These are phyloP conservation scores for Parachaetomium inaequale DNA, from an alignment of 495 filamentous ascomycete species.

Conservation along the genomic window DNA sequence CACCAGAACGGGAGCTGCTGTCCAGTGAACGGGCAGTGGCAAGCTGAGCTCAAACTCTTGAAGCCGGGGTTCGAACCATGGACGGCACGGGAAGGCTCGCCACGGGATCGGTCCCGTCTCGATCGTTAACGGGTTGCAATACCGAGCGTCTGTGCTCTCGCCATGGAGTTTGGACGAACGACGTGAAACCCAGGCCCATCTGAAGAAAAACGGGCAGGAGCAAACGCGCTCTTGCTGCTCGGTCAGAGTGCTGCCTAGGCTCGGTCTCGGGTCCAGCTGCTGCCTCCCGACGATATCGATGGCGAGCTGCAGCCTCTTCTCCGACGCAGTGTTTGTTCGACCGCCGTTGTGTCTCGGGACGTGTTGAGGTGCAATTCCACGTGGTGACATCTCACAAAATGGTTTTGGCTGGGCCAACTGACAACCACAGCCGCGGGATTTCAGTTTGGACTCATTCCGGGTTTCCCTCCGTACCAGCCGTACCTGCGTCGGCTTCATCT, in stretches of 20 bases:
- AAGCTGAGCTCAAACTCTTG: neutral
- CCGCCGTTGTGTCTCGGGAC: neutral
- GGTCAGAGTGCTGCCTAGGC: too few relatives aligned
- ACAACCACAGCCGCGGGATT: neutral
- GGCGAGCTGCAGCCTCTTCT: neutral
- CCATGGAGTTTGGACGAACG: too few relatives aligned
- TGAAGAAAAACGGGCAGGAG: too few relatives aligned
- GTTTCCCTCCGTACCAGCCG: neutral
- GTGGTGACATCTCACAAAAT: neutral
- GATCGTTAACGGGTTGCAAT: too few relatives aligned
- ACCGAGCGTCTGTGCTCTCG: too few relatives aligned
- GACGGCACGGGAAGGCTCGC: neutral
- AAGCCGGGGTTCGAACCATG: neutral
- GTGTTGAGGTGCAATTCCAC: neutral
- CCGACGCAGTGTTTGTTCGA: neutral
- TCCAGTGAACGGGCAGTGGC: neutral
- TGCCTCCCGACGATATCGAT: neutral
- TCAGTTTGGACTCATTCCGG: neutral
- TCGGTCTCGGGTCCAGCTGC: neutral
- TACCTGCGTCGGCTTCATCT: neutral
- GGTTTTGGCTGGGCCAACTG: neutral
- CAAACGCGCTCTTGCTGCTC: too few relatives aligned
- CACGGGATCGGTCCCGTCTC: neutral
- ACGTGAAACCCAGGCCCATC: too few relatives aligned
- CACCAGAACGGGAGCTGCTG: neutral